phyloP scores from a whole-genome alignment of 257 asterid genomes.

The Echites panduratus region DNA sequence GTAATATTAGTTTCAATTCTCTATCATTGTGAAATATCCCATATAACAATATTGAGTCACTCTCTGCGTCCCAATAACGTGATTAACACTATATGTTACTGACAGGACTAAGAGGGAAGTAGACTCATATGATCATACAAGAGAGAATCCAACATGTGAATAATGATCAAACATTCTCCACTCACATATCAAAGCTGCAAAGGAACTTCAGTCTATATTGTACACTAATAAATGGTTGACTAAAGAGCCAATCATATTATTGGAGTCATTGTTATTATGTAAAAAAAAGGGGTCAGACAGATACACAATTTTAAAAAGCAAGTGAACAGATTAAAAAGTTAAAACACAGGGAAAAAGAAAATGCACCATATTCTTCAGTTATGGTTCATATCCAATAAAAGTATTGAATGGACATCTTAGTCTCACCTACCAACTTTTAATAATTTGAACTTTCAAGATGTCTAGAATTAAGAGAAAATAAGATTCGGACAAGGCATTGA shows the following conservation, averaged over 20 bases:
- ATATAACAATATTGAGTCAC: slow-evolving; percentile 4
- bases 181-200: not conserved
- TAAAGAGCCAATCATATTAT: not conserved
- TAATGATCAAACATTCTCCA: not conserved
- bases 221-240: not conserved
- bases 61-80: not conserved
- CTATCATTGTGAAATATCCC: slow-evolving; percentile 10
- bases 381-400: not conserved
- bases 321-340: not conserved
- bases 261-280: not conserved
- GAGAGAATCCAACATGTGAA: not conserved
- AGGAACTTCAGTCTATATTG: not conserved
- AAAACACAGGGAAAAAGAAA: not conserved
- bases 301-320: not conserved
- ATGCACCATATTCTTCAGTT: not conserved
- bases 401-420: not conserved
- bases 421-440: not conserved
- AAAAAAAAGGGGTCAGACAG: not conserved
- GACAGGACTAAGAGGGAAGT: not conserved
- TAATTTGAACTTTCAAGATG: not conserved
- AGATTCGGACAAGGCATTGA: not conserved
- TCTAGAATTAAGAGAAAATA: not conserved
- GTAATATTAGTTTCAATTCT: slow-evolving; percentile 14
- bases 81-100: not conserved
- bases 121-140: not conserved